These are phyloP conservation scores for Elsinoe necatrix DNA, from an alignment of 2,329 filamentous ascomycete genomes.

Conservation along the genomic window DNA sequence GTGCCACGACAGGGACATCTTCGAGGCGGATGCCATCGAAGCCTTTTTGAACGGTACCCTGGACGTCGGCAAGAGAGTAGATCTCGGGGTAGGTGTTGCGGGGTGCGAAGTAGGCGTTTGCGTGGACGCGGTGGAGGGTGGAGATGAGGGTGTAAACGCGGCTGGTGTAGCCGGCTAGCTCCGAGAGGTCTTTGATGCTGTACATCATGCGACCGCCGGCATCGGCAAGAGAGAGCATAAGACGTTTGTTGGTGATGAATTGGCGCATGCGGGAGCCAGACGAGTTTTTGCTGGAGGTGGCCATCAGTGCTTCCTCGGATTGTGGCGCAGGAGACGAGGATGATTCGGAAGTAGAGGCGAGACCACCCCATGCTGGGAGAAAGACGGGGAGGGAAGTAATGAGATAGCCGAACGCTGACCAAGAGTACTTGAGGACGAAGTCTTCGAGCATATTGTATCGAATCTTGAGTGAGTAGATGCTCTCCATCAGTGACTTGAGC, in stretches of 20 bases:
- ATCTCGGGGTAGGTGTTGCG: constrained; percentile 63
- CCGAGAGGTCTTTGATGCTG: constrained; percentile 94
- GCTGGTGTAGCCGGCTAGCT: constrained; percentile 91
- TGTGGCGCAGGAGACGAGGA: constrained; percentile 30
- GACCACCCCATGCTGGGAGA: constrained; percentile 83
- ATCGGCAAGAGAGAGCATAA: constrained; percentile 95
- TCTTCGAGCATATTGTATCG: constrained; percentile 98
- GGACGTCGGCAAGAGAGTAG: constrained; percentile 82
- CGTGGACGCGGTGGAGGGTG: constrained; percentile 86
- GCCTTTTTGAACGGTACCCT: constrained; percentile 87
- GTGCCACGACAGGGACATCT: constrained; percentile 86
- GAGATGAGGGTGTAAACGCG: constrained; percentile 93
- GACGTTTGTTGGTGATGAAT: constrained; percentile 96
- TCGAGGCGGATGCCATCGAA: constrained; percentile 93
- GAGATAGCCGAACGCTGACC: constrained; percentile 95
- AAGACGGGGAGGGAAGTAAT: constrained; percentile 90
- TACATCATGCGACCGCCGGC: constrained; percentile 99
- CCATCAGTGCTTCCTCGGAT: constrained; percentile 15
- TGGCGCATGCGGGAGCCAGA: constrained; percentile 70
- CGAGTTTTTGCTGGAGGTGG: constrained; percentile 14
- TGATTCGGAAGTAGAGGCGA: constrained; percentile 45
- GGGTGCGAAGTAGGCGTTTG: constrained; percentile 70
- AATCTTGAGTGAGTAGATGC: constrained; percentile 95
- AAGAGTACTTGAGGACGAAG: constrained; percentile 95
- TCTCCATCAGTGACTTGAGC: constrained; percentile 93